Percentiles rank a stretch among this genome's conserved stretches.
These are phyloP conservation scores for Colletotrichum lini DNA, from an alignment of 2,329 filamentous ascomycete species.

Conservation along the genomic window DNA sequence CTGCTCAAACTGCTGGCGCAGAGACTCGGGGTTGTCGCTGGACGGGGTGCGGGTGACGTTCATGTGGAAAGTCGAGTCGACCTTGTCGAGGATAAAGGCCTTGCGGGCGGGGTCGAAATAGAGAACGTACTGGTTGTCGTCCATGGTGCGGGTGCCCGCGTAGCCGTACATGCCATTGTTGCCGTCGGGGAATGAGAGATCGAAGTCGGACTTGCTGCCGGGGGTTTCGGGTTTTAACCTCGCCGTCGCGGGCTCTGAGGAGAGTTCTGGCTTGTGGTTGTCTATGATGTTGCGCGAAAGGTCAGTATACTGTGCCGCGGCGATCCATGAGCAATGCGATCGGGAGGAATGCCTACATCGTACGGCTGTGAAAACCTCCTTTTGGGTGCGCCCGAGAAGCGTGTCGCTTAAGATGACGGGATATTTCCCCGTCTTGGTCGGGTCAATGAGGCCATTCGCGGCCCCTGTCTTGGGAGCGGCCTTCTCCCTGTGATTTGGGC, in stretches of 20 bases:
- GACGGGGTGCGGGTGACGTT: conserved; percentile 81
- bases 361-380: conserved; percentile 73
- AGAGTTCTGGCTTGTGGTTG: conserved; percentile 72
- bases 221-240: conserved; percentile 66
- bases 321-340: neutral
- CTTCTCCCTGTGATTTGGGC: conserved; percentile 43
- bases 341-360: conserved; percentile 63
- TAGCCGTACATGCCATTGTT: conserved; percentile 70
- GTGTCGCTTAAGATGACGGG: conserved; percentile 75
- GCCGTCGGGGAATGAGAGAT: conserved; percentile 68
- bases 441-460: conserved; percentile 64
- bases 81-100: conserved; percentile 84
- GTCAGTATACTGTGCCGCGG: conserved; percentile 1
- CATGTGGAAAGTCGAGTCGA: conserved; percentile 89
- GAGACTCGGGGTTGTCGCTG: conserved; percentile 73
- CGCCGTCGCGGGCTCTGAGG: conserved; percentile 63
- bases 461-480: conserved; percentile 35
- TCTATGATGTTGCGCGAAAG: conserved; percentile 57
- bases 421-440: conserved; percentile 73
- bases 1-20: conserved; percentile 78
- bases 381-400: conserved; percentile 68
- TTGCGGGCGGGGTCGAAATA: conserved; percentile 83
- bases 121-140: conserved; percentile 74
- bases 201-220: conserved; percentile 67
- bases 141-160: conserved; percentile 70